Conservation (phyloP, 805 yeast genomes). For the Candida andamanensis region DNA sequence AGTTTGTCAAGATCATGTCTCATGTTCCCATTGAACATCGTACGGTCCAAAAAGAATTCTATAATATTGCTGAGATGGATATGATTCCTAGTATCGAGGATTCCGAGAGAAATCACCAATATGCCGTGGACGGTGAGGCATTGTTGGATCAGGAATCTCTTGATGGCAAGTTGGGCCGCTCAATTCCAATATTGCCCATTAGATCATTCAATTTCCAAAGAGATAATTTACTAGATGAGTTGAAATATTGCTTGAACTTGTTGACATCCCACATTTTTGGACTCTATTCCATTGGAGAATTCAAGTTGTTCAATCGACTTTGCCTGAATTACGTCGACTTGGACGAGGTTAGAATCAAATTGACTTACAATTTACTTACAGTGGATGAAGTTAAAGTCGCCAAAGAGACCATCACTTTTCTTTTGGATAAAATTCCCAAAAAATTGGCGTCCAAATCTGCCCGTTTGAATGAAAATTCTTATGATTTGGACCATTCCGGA, state of each 20-base stretch:
- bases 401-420: constrained; percentile 45
- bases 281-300: constrained; percentile 67
- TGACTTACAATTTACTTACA: constrained; percentile 49
- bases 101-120: constrained; percentile 21
- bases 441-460: constrained; percentile 43
- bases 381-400: constrained; percentile 46
- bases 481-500: constrained; percentile 34
- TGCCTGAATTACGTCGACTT: constrained; percentile 48
- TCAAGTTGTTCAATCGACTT: constrained; percentile 54
- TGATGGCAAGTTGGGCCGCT: no score
- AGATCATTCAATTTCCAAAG: constrained; percentile 34
- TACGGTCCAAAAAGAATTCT: constrained; percentile 22
- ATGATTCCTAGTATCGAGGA: constrained; percentile 30
- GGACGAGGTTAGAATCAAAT: constrained; percentile 53
- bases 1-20: constrained; percentile 44
- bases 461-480: constrained; percentile 33
- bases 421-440: constrained; percentile 58
- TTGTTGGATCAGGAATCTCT: constrained; percentile 7
- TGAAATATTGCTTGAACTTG: constrained; percentile 51
- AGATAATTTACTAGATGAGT: constrained; percentile 45
- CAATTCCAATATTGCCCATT: constrained; percentile 54
- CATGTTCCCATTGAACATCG: constrained; percentile 33
- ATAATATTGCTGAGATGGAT: constrained; percentile 19
- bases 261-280: constrained; percentile 63
- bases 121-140: constrained; percentile 15